Conservation (phyloP, 805 yeast genomes). For the Cyberlindnera bimundalis region DNA sequence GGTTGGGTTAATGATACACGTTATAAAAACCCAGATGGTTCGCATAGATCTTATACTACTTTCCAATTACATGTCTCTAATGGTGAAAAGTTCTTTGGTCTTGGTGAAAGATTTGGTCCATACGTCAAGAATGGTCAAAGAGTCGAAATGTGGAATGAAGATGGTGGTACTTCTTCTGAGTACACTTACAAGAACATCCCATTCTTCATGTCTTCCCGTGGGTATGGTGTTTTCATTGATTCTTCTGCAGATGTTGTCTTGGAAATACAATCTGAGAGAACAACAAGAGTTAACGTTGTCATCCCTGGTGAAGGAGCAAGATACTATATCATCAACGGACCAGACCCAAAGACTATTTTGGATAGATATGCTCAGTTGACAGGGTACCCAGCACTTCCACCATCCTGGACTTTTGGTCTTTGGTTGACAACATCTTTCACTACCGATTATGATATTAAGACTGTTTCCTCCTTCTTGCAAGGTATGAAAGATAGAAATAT, state of each 20-base stretch:
- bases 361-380: slow-evolving; percentile 23
- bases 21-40: slow-evolving; percentile 8
- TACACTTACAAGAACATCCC: slow-evolving; percentile 24
- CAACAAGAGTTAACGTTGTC: slow-evolving; percentile 21
- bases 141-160: slow-evolving; percentile 26
- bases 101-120: slow-evolving; percentile 27
- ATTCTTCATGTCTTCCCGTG: slow-evolving; percentile 22
- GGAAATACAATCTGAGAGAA: slow-evolving; percentile 24
- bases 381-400: slow-evolving; percentile 23
- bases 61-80: slow-evolving; percentile 22
- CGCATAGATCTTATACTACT: slow-evolving; percentile 16
- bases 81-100: slow-evolving; percentile 25
- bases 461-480: slow-evolving; percentile 20
- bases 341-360: slow-evolving; percentile 24
- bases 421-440: slow-evolving; percentile 26
- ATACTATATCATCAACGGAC: slow-evolving; percentile 23
- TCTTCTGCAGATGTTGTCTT: slow-evolving; percentile 19
- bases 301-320: slow-evolving; percentile 23
- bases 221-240: slow-evolving; percentile 25
- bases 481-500: slow-evolving; percentile 25
- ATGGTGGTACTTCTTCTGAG: slow-evolving; percentile 26
- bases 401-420: slow-evolving; percentile 25
- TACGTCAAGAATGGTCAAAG: slow-evolving; percentile 25
- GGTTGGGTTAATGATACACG: slow-evolving; percentile 23
- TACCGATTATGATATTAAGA: slow-evolving; percentile 23